Evolutionary conservation across 164 flowering plant species (phyloP), one percentile per base, ranked within the genome.

Genomic region (Tetracentron sinense): DNA sequence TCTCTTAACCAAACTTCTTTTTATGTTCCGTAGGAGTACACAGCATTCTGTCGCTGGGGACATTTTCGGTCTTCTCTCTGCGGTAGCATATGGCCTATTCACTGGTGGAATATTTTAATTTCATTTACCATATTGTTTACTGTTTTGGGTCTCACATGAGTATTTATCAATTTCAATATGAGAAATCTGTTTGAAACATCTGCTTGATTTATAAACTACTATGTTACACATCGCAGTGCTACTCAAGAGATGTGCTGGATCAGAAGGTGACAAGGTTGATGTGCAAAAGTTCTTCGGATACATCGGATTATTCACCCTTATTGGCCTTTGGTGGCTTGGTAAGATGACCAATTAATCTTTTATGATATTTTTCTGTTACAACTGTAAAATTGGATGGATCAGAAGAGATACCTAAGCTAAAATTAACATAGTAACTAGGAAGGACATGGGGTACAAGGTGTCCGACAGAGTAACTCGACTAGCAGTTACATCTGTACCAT

Each of bases 321-420:
- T 86, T 49, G 80, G 84, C 63, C 77, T 84, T 62, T 84, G 92
- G 89, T 86, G 92, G 89, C 81, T 86, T 17, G 77, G 87, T 86
- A 74, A 77, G 80, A 19, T 54, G 30, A 11, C 19, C 33, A 23
- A 30, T n/a, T n/a, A 11, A 20, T 42, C 28, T 42, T 61, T 50
- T 4, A 8, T 29, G 7, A 15, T 35, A 21, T 54, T 61, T 0
- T 7, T 47, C 8, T 48, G 46, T 12, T 67, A 16, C 15, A 38
- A 11, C 1, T 51, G 16, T 42, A 25, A 25, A 6, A 4, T 28
- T 31, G 6, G 19, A 28, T 38, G 1, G 44, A 38, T 38, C 14
- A 38, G 14, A 38, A 38, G 44, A 38, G 44, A 38, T 10, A 38
- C 38, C 14, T 38, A 8, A 38, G 14, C 44, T 38, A 16, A 16